Conservation (phyloP, 202 grass and related monocot species). For the Dendrocalamus latiflorus region DNA sequence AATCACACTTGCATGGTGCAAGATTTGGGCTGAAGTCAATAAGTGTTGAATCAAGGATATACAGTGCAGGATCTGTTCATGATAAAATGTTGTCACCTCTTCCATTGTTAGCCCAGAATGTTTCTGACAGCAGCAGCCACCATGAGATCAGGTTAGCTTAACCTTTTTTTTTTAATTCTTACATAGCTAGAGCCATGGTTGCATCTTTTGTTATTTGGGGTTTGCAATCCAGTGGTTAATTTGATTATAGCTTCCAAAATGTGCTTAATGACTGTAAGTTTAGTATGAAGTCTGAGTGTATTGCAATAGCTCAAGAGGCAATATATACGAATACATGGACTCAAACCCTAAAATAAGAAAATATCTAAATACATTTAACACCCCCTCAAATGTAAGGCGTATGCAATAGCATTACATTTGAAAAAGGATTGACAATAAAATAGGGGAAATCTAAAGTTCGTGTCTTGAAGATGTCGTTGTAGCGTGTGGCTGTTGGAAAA, state of each 20-base stretch:
- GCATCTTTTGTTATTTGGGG: constrained; percentile 2
- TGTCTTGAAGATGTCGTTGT: too few species aligned
- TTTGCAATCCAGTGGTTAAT: not conserved
- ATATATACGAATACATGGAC: too few species aligned
- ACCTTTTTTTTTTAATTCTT: not conserved
- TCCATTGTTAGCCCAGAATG: constrained; percentile 26
- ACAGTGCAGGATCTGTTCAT: constrained; percentile 20
- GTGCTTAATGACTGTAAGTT: not conserved
- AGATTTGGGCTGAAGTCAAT: constrained; percentile 56
- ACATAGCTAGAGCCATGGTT: not conserved
- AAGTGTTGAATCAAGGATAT: constrained; percentile 44
- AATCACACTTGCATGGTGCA: constrained; percentile 56
- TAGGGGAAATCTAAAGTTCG: too few species aligned
- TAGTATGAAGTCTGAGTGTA: too few species aligned
- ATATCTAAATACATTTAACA: too few species aligned
- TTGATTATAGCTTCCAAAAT: not conserved
- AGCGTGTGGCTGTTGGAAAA: too few species aligned
- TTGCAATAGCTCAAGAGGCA: too few species aligned
- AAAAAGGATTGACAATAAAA: too few species aligned
- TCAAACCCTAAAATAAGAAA: too few species aligned
- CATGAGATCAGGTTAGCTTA: constrained; percentile 52
- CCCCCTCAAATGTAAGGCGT: too few species aligned
- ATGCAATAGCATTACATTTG: too few species aligned
- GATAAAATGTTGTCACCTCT: not conserved
- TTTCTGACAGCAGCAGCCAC: constrained; percentile 39